Percentiles rank a stretch among this genome's conserved stretches.
Evolutionary conservation across 225 moss, liverwort and hornwort genomes (phyloP).

Genomic region (Climacium dendroides): DNA sequence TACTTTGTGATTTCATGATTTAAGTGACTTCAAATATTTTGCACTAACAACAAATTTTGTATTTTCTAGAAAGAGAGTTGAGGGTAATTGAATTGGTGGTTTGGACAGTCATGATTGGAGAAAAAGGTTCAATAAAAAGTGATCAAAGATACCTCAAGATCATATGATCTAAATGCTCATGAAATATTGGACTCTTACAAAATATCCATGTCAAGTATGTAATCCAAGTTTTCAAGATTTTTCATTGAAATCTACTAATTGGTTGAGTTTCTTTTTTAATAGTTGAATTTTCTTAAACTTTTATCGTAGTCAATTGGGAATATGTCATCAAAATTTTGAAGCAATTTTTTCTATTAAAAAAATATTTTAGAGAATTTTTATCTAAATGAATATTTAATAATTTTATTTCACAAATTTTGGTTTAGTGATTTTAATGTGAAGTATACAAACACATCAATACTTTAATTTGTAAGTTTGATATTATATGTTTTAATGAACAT

Average conservation of each 20-base stretch:
- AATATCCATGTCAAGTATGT: rapidly evolving
- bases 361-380: not conserved
- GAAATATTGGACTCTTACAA: not conserved
- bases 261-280: not conserved
- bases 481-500: too few relatives aligned
- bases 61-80: too few relatives aligned
- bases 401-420: too few relatives aligned
- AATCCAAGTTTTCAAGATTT: not conserved
- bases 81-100: too few relatives aligned
- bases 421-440: not conserved
- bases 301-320: not conserved
- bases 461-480: not conserved
- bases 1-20: too few relatives aligned
- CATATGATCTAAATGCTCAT: not conserved
- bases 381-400: not conserved
- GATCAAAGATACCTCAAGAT: not conserved
- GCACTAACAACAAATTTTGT: too few relatives aligned
- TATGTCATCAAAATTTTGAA: not conserved
- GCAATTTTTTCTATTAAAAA: not conserved
- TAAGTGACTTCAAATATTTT: too few relatives aligned
- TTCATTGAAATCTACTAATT: not conserved
- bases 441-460: not conserved
- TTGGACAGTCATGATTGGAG: too few relatives aligned
- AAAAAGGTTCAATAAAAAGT: not conserved
- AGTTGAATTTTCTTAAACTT: not conserved